Conservation (phyloP, 2,329 filamentous ascomycete genomes). For the Pseudogymnoascus pannorum region DNA sequence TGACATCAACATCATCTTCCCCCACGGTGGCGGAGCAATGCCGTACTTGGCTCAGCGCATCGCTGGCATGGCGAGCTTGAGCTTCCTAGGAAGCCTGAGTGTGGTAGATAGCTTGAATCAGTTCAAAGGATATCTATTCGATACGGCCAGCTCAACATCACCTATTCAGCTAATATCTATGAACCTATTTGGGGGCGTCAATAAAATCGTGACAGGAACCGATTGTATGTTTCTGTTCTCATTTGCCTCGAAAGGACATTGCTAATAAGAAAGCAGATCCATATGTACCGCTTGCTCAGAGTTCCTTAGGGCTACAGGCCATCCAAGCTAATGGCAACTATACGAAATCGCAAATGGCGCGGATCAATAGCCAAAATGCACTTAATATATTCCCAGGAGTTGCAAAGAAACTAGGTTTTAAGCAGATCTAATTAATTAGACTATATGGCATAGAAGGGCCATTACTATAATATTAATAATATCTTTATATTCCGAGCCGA, state of each 20-base stretch:
- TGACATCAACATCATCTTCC: constrained; percentile 13
- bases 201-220: constrained; percentile 21
- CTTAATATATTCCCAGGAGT: constrained; percentile 21
- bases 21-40: constrained; percentile 23
- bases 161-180: constrained; percentile 22
- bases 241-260: background rate
- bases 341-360: constrained; percentile 17
- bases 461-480: too few species aligned
- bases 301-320: constrained; percentile 12
- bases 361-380: constrained; percentile 23
- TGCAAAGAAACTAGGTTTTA: constrained; percentile 13
- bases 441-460: too few species aligned
- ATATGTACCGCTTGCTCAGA: constrained; percentile 17
- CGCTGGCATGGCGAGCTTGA: constrained; percentile 18
- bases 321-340: constrained; percentile 20
- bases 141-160: constrained; percentile 17
- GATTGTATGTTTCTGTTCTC: constrained; percentile 21
- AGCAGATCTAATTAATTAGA: background rate
- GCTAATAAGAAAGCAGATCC: constrained; percentile 16
- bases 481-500: too few species aligned
- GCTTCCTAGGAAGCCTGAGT: constrained; percentile 17
- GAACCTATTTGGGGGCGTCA: constrained; percentile 20
- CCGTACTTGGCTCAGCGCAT: constrained; percentile 22
- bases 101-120: constrained; percentile 16
- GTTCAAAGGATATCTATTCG: constrained; percentile 23